Base-by-base conservation (phyloP, 2,329 filamentous ascomycete species). In the Fusarium scirpi region DNA sequence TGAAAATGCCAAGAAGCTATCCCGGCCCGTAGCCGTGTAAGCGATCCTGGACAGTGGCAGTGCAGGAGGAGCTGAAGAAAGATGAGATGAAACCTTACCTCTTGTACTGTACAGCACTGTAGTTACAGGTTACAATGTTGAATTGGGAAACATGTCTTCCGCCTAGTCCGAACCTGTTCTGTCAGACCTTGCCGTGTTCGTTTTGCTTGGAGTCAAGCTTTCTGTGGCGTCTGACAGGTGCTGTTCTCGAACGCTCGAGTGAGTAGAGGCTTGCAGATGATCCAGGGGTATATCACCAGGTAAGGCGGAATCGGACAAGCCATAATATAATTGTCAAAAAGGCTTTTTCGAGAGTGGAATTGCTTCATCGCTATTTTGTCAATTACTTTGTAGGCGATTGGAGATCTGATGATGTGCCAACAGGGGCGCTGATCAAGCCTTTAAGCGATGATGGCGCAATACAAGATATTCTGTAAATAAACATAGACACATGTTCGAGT, bases 11-110 rank as follows among this genome's bases (percentile, higher is more conserved):
- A 64, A 53, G 65, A 60, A 45, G 47, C 65, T 65, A 69, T 66
- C 54, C 56, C 65, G 66, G 66, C 32, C 66, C 66, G 66, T 46
- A 61, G 65, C 66, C 54, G 55, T 55, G 46, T 55, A 65, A 56
- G 51, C 46, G 20, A 69, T 53, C 60, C 65, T 52, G 65, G 65
- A 49, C 30, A 49, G 65, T 65, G 65, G 65, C 65, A 65, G 66
- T 62, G 55, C 66, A 43, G 47, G 29, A 45, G 63, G 22, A 44
- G 41, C 41, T 44, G 41, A 44, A 44, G 41, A 44, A 52, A 32
- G 49, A 52, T 52, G 34, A 52, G 49, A 41, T 29, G 34, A 52
- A 52, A 52, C 49, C 22, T 29, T 29, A 29, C 27, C 27, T 29
- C 27, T 29, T 22, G 41, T 44, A 16, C 6, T 15, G 8, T 44